Evolutionary conservation across 352 stramenopile species (phyloP).

Genomic region (Phytophthora fragariaefolia): DNA sequence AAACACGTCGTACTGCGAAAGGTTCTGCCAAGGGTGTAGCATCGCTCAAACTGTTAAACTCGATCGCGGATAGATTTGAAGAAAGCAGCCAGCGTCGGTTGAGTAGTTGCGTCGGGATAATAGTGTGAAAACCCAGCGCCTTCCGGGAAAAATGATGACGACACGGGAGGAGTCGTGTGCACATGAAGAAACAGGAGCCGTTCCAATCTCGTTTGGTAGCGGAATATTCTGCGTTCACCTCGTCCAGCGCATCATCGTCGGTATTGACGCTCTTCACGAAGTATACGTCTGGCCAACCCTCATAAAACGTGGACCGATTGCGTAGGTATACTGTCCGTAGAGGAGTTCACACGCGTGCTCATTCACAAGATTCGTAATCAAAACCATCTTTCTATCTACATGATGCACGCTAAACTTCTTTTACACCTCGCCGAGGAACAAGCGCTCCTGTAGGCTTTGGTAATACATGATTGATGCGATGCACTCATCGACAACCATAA

Average conservation of each 20-base stretch:
- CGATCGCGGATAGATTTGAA: background rate
- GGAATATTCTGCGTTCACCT: background rate
- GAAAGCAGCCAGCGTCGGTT: background rate
- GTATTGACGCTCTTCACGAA: background rate
- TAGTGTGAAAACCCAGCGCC: background rate
- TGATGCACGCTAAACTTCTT: background rate
- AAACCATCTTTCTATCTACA: background rate
- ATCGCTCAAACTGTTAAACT: background rate
- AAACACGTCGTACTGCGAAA: background rate
- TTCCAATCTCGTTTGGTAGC: background rate
- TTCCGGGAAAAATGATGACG: background rate
- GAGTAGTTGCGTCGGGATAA: background rate
- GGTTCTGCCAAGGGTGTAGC: background rate
- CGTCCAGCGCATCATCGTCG: background rate
- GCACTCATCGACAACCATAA: background rate
- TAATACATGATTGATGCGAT: no score
- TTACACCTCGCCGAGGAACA: background rate
- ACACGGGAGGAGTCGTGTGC: background rate
- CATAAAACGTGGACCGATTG: background rate
- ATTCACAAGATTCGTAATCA: background rate
- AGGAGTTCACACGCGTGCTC: no score
- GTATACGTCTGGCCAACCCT: background rate
- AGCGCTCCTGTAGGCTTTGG: background rate
- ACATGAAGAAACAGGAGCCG: background rate
- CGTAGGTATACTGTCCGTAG: background rate